Conservation (phyloP, 1,284 basidiomycete genomes). For the Blastosporella zonata region DNA sequence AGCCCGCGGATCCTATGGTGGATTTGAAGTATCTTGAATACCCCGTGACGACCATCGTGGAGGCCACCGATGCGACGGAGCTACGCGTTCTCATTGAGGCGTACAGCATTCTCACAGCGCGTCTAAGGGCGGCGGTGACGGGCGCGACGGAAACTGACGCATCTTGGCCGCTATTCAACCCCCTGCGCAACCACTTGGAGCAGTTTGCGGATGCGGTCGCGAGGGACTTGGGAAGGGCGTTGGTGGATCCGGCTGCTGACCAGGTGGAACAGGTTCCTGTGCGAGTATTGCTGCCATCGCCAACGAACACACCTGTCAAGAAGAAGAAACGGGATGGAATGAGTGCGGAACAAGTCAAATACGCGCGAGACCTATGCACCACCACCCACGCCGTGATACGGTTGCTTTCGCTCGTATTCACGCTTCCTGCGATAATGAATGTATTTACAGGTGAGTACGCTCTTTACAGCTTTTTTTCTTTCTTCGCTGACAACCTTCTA, state of each 20-base stretch:
- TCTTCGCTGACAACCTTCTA: slow-evolving; percentile 25
- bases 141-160: slow-evolving; percentile 51
- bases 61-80: slow-evolving; percentile 33
- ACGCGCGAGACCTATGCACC: slow-evolving; percentile 72
- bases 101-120: slow-evolving; percentile 64
- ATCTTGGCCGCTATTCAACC: slow-evolving; percentile 69
- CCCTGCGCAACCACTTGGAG: slow-evolving; percentile 50
- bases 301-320: slow-evolving; percentile 39
- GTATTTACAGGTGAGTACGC: slow-evolving; percentile 57
- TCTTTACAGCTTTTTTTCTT: background rate
- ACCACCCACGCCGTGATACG: slow-evolving; percentile 65
- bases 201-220: slow-evolving; percentile 52
- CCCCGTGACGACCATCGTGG: slow-evolving; percentile 56
- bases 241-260: slow-evolving; percentile 51
- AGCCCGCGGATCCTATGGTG: slow-evolving; percentile 63
- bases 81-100: slow-evolving; percentile 64
- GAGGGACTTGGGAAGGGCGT: slow-evolving; percentile 60
- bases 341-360: slow-evolving; percentile 71
- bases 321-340: slow-evolving; percentile 67
- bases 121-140: slow-evolving; percentile 50
- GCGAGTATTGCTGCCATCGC: slow-evolving; percentile 39
- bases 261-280: slow-evolving; percentile 27
- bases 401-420: slow-evolving; percentile 57
- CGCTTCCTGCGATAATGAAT: slow-evolving; percentile 52
- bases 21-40: slow-evolving; percentile 59